Evolutionary conservation across 768 basidiomycete species (phyloP).

Genomic region (Trametes elegans): DNA sequence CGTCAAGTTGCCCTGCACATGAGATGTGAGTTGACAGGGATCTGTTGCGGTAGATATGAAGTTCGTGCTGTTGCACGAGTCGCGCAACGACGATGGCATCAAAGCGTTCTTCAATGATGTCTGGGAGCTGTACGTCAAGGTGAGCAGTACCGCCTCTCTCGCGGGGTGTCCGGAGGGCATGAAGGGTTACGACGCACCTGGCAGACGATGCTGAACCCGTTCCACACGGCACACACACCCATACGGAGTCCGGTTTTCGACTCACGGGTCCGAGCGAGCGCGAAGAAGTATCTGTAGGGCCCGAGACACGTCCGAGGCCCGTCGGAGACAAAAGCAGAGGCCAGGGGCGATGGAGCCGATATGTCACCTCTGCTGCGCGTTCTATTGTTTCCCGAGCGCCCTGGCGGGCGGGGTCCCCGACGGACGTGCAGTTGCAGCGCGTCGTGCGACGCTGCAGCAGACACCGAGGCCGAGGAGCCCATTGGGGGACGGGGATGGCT

Average conservation of each 20-base stretch:
- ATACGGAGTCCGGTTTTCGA: conserved; percentile 86
- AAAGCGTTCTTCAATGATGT: conserved; percentile 89
- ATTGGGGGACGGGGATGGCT: background rate
- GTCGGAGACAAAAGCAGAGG: conserved; percentile 8
- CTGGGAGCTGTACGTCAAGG: conserved; percentile 98
- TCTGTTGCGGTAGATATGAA: conserved; percentile 71
- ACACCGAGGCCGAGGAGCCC: background rate
- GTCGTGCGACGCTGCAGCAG: too few species aligned
- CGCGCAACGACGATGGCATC: conserved; percentile 97
- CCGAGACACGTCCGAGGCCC: background rate
- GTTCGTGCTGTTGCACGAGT: conserved; percentile 91
- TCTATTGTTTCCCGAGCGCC: conserved; percentile 4
- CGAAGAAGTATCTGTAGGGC: conserved; percentile 71
- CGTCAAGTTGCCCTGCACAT: background rate
- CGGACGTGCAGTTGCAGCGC: too few species aligned
- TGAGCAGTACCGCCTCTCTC: conserved; percentile 32
- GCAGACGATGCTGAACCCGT: conserved; percentile 91
- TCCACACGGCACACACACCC: conserved; percentile 84
- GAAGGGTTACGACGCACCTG: background rate
- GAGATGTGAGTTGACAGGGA: conserved; percentile 21
- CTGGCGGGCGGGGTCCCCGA: background rate
- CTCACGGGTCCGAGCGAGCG: conserved; percentile 76
- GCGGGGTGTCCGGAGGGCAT: conserved; percentile 13
- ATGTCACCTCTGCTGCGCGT: conserved; percentile 8
- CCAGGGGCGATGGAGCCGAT: conserved; percentile 3